Evolutionary conservation across 164 flowering plant genomes (phyloP), one percentile per base, ranked within the genome.

Genomic region (Nymphaea colorata): DNA sequence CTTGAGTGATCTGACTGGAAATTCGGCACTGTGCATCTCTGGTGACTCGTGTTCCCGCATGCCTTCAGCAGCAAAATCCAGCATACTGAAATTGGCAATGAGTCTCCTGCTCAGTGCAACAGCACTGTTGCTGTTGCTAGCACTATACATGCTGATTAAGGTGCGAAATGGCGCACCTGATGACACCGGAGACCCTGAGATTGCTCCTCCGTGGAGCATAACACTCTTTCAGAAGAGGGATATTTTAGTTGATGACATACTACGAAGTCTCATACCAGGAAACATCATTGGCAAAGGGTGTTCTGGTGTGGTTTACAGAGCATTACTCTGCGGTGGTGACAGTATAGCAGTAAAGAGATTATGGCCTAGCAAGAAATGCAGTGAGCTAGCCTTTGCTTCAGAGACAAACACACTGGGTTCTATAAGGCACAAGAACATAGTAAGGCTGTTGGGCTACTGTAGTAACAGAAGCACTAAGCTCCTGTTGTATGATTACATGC

Each of bases 231-330:
- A 95, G 77, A 95, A 95, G 76, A 79, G 84, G 45, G 93, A 92
- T 0, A 78, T 95, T 74, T 81, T 85, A 14, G 70, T 87, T 0
- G 93, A 92, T 42, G 96, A 92, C 60, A 69, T 95, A 5, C 76
- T 92, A 41, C 71, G 64, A 55, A 79, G 80, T 61, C 71, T 95
- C 44, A 84, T 84, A 6, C 80, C 91, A 12, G 75, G 92, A 0
- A 90, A 92, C 72, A 95, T 91, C 61, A 84, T 92, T 18, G 99
- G 98, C 17, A 90, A 88, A 1, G 98, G 99, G 5, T 84, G 98
- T 84, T 95, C 99, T 2, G 99, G 99, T 6, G 98, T 90, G 2
- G 99, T 95, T 4, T 95, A 92, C 83, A 79, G 79, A 71, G 93
- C 92, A 11, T 79, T 64, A n/a, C 74, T 84, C 41, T 90, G 92